Evolutionary conservation across 2,329 filamentous ascomycete species (phyloP).

Genomic region (Tolypocladium tundrense): DNA sequence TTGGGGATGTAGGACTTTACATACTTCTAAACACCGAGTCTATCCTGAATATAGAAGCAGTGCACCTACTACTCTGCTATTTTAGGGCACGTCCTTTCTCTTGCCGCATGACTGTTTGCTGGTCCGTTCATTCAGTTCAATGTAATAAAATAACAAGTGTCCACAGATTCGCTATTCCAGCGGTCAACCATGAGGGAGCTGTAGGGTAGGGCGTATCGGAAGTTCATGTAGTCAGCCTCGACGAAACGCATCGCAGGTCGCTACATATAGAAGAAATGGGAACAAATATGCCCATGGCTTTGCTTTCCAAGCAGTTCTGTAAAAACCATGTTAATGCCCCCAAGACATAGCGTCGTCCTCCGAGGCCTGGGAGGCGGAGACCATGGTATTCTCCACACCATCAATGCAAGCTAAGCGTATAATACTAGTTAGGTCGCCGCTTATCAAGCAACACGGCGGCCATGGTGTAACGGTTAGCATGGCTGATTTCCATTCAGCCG

Average conservation of each 20-base stretch:
- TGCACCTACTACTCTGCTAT: no score
- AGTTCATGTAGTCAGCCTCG: no score
- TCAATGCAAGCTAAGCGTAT: not conserved
- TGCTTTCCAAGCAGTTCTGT: no score
- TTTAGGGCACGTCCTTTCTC: no score
- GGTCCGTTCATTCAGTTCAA: no score
- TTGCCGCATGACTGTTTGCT: no score
- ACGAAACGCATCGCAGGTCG: not conserved
- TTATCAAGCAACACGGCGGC: conserved; percentile 1
- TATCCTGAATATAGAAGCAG: not conserved
- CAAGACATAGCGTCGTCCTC: no score
- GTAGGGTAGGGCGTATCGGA: not conserved
- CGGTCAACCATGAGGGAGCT: not conserved
- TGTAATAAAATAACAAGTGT: no score
- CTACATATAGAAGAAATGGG: not conserved
- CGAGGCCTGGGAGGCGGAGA: no score
- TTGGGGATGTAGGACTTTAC: not conserved
- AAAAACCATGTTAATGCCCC: no score
- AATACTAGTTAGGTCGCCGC: not conserved
- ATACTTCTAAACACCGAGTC: not conserved
- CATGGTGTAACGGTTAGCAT: conserved; percentile 11
- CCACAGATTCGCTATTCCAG: not conserved
- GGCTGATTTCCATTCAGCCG: conserved; percentile 12
- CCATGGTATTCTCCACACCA: no score
- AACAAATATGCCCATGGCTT: no score